Evolutionary conservation across 805 yeast species (phyloP), one percentile per base, ranked within the genome.

Genomic region (Wickerhamiella nectarea): DNA sequence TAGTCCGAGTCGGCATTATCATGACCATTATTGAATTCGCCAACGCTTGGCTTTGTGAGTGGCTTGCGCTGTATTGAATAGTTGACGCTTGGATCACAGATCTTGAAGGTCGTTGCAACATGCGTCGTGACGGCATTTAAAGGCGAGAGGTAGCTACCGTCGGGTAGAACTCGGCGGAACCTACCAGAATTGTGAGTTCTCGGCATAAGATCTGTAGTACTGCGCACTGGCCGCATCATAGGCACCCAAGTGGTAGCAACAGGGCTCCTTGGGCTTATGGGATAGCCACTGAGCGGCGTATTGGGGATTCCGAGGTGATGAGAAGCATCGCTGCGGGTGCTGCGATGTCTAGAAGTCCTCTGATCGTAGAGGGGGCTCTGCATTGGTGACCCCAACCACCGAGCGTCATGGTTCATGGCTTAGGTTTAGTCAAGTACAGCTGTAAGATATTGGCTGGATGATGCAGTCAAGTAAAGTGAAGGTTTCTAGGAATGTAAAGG

Each of bases 1-100:
- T 87, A 89, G 63, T 91, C 95, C 58, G 81, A 75, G 45, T 85
- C 86, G 49, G 76, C 79, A 59, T 91, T 91, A 63, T 91, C 98
- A 56, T 56, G 73, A 6, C 96, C 96, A 55, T 81, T 77, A 58
- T 86, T 85, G 47, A 66, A 71, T 46, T 71, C 74, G 0, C 89
- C 91, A 54, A 85, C 93, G 58, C 77, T 75, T 2, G 96, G 96
- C 58, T 91, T 89, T 0, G 98, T 93, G 35, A 91, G 66, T 3
- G 98, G 99, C 57, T 91, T 91, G 47, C 84, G 77, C 2, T 85
- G 71, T 14, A 84, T 74, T 51, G 80, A 79, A 60, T 91, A 91
- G 49, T 78, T 77, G 62, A 85, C 91, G 28, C 69, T 72, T 0
- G 96, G 84, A 48, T 85, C 81, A 62, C 96, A 89, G 45, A 89